phyloP scores from a whole-genome alignment of 1,284 basidiomycete species.

The Boletus mariae region DNA sequence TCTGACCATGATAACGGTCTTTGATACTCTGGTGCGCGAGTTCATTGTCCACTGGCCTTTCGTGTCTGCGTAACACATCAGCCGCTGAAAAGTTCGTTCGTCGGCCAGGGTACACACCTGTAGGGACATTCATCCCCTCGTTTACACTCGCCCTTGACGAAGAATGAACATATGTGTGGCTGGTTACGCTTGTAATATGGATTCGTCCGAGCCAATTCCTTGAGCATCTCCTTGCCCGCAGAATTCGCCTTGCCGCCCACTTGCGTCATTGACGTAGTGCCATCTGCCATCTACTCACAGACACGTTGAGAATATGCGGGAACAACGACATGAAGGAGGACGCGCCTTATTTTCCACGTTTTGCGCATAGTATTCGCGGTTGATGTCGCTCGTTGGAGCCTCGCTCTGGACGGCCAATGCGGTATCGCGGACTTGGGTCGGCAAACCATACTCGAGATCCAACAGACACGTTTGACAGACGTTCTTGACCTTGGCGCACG shows the following conservation, averaged over 20 bases:
- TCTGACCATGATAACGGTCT: conserved; percentile 87
- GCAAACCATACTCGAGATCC: conserved; percentile 93
- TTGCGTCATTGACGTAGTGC: conserved; percentile 65
- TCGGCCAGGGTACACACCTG: conserved; percentile 41
- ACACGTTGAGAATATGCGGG: conserved; percentile 2
- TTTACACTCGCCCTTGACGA: conserved; percentile 91
- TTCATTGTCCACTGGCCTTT: conserved; percentile 80
- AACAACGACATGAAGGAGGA: not conserved
- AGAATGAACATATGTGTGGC: conserved; percentile 94
- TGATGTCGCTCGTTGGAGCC: conserved; percentile 94
- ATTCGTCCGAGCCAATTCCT: conserved; percentile 88
- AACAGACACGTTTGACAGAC: conserved; percentile 98
- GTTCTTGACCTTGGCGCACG: conserved; percentile 98
- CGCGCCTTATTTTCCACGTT: conserved; percentile 88
- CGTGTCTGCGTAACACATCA: conserved; percentile 57
- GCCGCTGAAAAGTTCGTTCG: not conserved
- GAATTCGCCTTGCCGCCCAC: conserved; percentile 60
- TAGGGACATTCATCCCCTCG: conserved; percentile 93
- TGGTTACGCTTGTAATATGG: conserved; percentile 97
- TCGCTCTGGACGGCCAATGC: conserved; percentile 85
- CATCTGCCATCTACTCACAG: conserved; percentile 51
- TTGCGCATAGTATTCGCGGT: conserved; percentile 96
- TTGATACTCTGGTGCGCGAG: conserved; percentile 89
- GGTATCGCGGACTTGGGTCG: conserved; percentile 96
- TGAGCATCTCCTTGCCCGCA: conserved; percentile 93